Conservation (phyloP, 148 eudicot genomes). For the Beta vulgaris region DNA sequence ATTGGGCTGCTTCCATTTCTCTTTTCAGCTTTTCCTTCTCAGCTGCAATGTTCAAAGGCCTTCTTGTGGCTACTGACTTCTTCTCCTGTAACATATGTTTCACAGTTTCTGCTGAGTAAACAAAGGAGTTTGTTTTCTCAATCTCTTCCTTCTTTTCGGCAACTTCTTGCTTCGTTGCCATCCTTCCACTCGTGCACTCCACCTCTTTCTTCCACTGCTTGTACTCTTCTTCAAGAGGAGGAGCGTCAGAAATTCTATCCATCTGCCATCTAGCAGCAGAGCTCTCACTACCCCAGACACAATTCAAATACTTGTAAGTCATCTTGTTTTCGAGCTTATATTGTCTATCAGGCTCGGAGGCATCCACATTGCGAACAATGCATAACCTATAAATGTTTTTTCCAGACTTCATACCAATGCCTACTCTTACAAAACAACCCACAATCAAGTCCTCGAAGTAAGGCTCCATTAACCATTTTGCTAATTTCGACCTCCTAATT, state of each 20-base stretch:
- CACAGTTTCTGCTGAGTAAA: slow-evolving; percentile 92
- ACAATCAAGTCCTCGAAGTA: slow-evolving; percentile 93
- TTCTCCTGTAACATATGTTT: slow-evolving; percentile 94
- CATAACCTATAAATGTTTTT: slow-evolving; percentile 77
- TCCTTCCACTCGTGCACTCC: slow-evolving; percentile 70
- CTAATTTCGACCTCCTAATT: slow-evolving; percentile 67
- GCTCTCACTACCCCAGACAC: slow-evolving; percentile 92
- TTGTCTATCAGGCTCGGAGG: slow-evolving; percentile 74
- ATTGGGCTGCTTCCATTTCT: slow-evolving; percentile 75
- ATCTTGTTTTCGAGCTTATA: slow-evolving; percentile 91
- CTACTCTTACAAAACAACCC: slow-evolving; percentile 97
- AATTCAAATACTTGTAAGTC: slow-evolving; percentile 82
- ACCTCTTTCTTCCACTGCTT: slow-evolving; percentile 88
- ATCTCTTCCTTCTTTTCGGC: slow-evolving; percentile 77
- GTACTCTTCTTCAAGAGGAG: slow-evolving; percentile 80
- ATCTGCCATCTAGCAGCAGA: slow-evolving; percentile 99
- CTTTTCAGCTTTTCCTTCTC: slow-evolving; percentile 87
- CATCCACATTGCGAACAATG: slow-evolving; percentile 74
- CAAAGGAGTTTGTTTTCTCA: slow-evolving; percentile 64
- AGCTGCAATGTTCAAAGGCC: slow-evolving; percentile 90
- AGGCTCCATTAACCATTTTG: slow-evolving; percentile 99
- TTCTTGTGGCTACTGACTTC: slow-evolving; percentile 80
- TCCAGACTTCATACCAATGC: slow-evolving; percentile 83
- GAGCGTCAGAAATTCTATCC: slow-evolving; percentile 87
- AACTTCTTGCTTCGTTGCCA: slow-evolving; percentile 79